Conservation (phyloP, 768 basidiomycete genomes). For the Kwoniella bestiolae region DNA sequence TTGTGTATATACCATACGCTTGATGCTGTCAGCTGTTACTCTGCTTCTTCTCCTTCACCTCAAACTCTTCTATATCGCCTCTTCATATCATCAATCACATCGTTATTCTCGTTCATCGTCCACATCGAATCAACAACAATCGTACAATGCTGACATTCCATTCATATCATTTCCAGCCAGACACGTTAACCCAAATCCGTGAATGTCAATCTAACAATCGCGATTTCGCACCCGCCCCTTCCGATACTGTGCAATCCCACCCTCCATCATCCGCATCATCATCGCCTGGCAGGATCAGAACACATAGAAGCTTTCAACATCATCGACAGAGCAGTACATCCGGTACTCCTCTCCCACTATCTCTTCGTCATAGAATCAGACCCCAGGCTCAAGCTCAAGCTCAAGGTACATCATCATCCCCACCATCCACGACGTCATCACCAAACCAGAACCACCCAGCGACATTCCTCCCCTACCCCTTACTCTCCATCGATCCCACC, state of each 20-base stretch:
- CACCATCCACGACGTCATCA: neutral
- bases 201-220: neutral
- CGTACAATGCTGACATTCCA: constrained; percentile 1
- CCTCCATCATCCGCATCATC: neutral
- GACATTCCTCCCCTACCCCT: constrained; percentile 1
- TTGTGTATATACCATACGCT: too few relatives aligned
- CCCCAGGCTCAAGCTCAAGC: neutral
- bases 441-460: too few relatives aligned
- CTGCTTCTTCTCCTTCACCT: neutral
- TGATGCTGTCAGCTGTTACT: neutral
- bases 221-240: neutral
- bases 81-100: neutral
- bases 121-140: too few relatives aligned
- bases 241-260: neutral
- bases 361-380: constrained; percentile 5
- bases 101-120: neutral
- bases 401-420: neutral
- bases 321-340: neutral
- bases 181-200: neutral
- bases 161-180: constrained; percentile 1
- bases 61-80: neutral
- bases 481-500: neutral
- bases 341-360: constrained; percentile 1
- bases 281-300: neutral
- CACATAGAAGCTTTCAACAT: neutral